Evolutionary conservation across 192 early-diverging fungal genomes (phyloP).

Genomic region (Backusella westeae): DNA sequence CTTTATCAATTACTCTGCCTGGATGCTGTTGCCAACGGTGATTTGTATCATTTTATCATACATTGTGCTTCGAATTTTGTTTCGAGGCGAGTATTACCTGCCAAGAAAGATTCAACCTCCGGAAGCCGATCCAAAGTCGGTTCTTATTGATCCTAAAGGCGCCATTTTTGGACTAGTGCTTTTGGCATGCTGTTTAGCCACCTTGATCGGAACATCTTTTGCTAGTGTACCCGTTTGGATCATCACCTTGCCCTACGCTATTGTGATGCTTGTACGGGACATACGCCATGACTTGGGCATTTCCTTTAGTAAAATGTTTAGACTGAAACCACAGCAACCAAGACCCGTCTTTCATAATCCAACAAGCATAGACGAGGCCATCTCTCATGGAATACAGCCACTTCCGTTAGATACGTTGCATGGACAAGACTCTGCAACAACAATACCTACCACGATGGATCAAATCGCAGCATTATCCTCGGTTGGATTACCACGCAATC

Average conservation of each 20-base stretch:
- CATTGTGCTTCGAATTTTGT: slow-evolving; percentile 48
- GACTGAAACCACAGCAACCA: neutral
- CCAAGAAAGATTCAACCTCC: slow-evolving; percentile 43
- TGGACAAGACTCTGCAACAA: neutral
- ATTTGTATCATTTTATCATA: slow-evolving; percentile 54
- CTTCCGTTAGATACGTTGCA: neutral
- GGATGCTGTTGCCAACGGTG: slow-evolving; percentile 79
- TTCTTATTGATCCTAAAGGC: slow-evolving; percentile 54
- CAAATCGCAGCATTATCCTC: neutral
- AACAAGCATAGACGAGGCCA: neutral
- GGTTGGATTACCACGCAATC: neutral
- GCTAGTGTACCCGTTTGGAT: slow-evolving; percentile 71
- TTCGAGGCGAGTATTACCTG: slow-evolving; percentile 48
- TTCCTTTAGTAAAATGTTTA: neutral
- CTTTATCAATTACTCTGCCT: slow-evolving; percentile 75
- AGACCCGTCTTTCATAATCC: neutral
- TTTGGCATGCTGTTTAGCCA: slow-evolving; percentile 57
- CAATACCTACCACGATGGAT: neutral
- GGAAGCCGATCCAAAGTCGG: slow-evolving; percentile 46
- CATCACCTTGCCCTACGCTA: slow-evolving; percentile 77
- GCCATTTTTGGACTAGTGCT: slow-evolving; percentile 61
- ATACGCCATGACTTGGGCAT: slow-evolving; percentile 47
- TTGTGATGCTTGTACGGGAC: slow-evolving; percentile 58
- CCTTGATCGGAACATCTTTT: slow-evolving; percentile 69
- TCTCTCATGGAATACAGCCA: neutral